These are phyloP conservation scores for Nepenthes gracilis DNA, from an alignment of 148 eudicot genomes.

Conservation along the genomic window DNA sequence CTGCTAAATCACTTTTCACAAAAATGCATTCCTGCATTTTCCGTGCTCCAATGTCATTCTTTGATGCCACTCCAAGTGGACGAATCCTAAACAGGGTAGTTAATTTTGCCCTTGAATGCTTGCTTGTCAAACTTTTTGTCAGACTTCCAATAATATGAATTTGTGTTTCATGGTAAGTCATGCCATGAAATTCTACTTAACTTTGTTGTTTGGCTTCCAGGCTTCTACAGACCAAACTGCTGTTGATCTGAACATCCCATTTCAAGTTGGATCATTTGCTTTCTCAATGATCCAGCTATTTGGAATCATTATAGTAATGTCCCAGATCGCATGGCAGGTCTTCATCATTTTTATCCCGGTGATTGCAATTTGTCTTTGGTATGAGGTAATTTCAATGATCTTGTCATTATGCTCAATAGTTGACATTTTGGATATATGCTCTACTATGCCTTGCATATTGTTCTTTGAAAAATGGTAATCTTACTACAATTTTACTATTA, in stretches of 20 bases:
- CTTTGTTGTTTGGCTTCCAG: slow-evolving; percentile 15
- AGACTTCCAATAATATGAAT: not conserved
- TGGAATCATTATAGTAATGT: slow-evolving; percentile 53
- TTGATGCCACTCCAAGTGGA: slow-evolving; percentile 72
- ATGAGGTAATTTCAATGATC: slow-evolving; percentile 31
- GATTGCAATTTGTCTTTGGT: slow-evolving; percentile 39
- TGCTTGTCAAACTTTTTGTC: too few species aligned
- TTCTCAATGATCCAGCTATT: slow-evolving; percentile 48
- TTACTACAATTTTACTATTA: too few species aligned
- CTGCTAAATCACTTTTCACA: slow-evolving; percentile 44
- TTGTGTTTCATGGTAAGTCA: not conserved
- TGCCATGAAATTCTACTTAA: not conserved
- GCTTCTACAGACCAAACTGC: slow-evolving; percentile 69
- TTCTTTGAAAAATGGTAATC: not conserved
- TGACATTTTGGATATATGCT: not conserved
- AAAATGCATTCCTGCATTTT: slow-evolving; percentile 57
- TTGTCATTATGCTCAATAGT: not conserved
- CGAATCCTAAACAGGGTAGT: slow-evolving; percentile 56
- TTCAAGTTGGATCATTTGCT: slow-evolving; percentile 31
- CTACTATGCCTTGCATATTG: not conserved
- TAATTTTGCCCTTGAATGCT: not conserved
- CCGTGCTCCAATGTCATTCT: slow-evolving; percentile 79
- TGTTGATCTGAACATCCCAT: slow-evolving; percentile 41
- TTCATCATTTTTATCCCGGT: slow-evolving; percentile 52
- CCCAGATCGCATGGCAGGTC: slow-evolving; percentile 67